Evolutionary conservation across 371 early-diverging fungal species (phyloP), one percentile per base, ranked within the genome.

Genomic region (Mucor ambiguus): DNA sequence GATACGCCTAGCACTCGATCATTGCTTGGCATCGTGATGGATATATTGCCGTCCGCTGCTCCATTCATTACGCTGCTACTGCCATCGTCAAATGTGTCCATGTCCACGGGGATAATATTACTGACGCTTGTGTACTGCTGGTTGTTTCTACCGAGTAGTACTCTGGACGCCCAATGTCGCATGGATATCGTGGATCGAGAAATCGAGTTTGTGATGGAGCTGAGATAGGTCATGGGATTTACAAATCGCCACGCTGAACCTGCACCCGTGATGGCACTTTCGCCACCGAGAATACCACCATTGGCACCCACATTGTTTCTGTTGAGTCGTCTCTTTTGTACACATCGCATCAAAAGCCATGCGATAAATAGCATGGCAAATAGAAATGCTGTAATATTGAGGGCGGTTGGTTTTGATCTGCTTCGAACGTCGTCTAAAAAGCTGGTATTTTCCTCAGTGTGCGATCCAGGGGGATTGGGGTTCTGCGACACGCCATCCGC

Each of bases 221-320:
- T 59, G 1, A 68, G 30, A 26, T 49, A 59, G 3, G 22, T 26
- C 3, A 66, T 7, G 32, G 70, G 66, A 11, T 65, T 65, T 16
- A 57, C n/a, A 33, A 68, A 57, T 52, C 59, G 43, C 48, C 48
- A 58, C n/a, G 62, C 20, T 14, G 58, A 64, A 3, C 55, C 35
- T 16, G 48, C 48, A 16, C 57, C 37, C 26, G 56, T 22, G 11
- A 56, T 59, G 26, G 46, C 26, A 22, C 41, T 16, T 4, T 55
- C 61, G 9, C 37, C 72, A 4, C 81, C 81, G 37, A 80, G 54
- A 10, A 77, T 57, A n/a, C 81, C 81, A n/a, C 77, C 79, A 35
- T 67, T 70, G 14, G 72, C 48, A 22, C 77, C 73, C 2, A 59
- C 33, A 33, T 70, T 70, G 41, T 63, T 60, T 57, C 70, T 58